Evolutionary conservation across 345 rosid genomes (phyloP).

Genomic region (Geranium brycei): DNA sequence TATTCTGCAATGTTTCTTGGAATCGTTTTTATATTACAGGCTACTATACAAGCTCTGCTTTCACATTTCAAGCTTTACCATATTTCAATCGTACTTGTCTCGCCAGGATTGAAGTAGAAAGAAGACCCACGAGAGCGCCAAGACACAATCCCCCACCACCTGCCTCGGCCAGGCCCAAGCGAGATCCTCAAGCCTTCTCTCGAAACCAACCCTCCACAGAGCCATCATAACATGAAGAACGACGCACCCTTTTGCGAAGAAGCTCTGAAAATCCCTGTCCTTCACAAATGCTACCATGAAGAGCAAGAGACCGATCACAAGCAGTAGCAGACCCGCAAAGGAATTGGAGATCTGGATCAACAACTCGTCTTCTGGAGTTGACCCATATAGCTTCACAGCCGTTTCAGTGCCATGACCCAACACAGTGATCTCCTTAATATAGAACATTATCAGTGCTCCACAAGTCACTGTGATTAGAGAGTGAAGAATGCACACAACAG

Average conservation of each 20-base stretch:
- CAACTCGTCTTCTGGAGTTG: conserved; percentile 30
- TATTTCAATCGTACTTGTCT: conserved; percentile 24
- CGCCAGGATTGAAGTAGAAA: conserved; percentile 25
- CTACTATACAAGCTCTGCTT: no score
- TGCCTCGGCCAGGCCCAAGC: conserved; percentile 37
- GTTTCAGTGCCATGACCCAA: conserved; percentile 26
- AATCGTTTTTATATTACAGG: no score
- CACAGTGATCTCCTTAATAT: conserved; percentile 20
- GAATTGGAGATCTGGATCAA: conserved; percentile 30
- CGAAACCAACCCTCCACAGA: conserved; percentile 28
- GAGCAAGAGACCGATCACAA: conserved; percentile 20
- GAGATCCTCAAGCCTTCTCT: conserved; percentile 32
- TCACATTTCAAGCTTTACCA: neutral
- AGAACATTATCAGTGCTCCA: conserved; percentile 31
- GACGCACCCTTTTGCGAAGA: conserved; percentile 31
- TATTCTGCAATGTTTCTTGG: no score
- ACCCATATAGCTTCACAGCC: conserved; percentile 22
- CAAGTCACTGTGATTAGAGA: conserved; percentile 18
- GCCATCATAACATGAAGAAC: conserved; percentile 28
- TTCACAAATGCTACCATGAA: conserved; percentile 34
- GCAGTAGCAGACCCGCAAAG: conserved; percentile 30
- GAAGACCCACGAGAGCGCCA: conserved; percentile 34
- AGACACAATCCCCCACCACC: conserved; percentile 21
- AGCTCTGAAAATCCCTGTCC: conserved; percentile 22
- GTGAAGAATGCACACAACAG: conserved; percentile 26